A percentile compares a stretch with the other conserved stretches of the same genome.
These are phyloP conservation scores for Agaricus blazei DNA, from an alignment of 768 basidiomycete species.

Conservation along the genomic window DNA sequence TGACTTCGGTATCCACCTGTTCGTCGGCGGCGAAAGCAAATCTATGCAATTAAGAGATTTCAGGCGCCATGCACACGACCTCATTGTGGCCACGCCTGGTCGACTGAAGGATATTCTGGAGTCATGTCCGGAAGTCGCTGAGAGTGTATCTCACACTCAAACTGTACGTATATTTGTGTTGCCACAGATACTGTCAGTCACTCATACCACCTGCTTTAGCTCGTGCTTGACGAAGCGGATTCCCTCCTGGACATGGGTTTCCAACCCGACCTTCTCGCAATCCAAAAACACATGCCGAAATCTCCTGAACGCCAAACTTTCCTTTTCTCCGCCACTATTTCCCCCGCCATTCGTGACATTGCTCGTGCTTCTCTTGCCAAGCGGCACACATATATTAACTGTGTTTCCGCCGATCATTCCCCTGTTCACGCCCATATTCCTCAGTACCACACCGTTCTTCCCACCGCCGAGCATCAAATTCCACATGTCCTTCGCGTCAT, in stretches of 20 bases:
- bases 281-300: conserved; percentile 56
- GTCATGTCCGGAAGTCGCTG: conserved; percentile 49
- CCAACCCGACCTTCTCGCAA: conserved; percentile 76
- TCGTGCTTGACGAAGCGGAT: conserved; percentile 92
- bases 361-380: conserved; percentile 53
- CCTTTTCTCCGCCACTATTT: conserved; percentile 87
- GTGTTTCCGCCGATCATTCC: conserved; percentile 52
- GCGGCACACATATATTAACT: conserved; percentile 71
- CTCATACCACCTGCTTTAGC: conserved; percentile 30
- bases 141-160: conserved; percentile 48
- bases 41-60: conserved; percentile 63
- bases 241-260: conserved; percentile 91
- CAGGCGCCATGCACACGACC: conserved; percentile 59
- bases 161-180: conserved; percentile 41
- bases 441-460: conserved; percentile 78
- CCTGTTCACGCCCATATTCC: conserved; percentile 72
- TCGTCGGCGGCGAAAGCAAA: conserved; percentile 76
- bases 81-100: conserved; percentile 90
- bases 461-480: conserved; percentile 59
- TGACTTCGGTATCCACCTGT: conserved; percentile 63
- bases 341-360: conserved; percentile 63
- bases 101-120: conserved; percentile 71
- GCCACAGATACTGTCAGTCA: background rate
- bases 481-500: conserved; percentile 77
- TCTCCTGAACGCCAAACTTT: conserved; percentile 77